phyloP scores from a whole-genome alignment of 306 rosid genomes.

The Vigna radiata region DNA sequence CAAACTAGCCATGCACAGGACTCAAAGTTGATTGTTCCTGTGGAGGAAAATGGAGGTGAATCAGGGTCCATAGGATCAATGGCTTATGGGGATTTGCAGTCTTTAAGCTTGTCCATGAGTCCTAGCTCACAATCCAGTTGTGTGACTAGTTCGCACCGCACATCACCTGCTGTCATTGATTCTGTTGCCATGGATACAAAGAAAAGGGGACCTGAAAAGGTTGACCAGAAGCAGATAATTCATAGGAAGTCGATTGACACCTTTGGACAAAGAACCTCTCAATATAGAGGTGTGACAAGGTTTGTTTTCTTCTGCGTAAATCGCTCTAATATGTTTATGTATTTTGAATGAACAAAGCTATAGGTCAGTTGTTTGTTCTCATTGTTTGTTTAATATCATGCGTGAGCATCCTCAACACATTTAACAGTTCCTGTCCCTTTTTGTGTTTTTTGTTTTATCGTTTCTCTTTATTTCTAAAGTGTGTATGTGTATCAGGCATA shows the following conservation, averaged over 20 bases:
- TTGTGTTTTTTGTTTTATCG: neutral
- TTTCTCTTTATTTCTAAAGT: conserved; percentile 33
- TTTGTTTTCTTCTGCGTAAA: conserved; percentile 37
- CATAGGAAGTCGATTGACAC: conserved; percentile 90
- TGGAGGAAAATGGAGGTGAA: conserved; percentile 65
- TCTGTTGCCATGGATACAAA: conserved; percentile 67
- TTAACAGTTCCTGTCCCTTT: neutral
- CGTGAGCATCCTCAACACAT: conserved; percentile 19
- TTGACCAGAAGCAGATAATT: conserved; percentile 73
- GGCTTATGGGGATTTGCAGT: conserved; percentile 72
- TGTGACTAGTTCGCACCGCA: conserved; percentile 65
- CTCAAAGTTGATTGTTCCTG: conserved; percentile 58
- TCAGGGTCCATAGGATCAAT: conserved; percentile 60
- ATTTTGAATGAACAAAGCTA: neutral
- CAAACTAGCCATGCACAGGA: conserved; percentile 45
- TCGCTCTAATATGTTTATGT: neutral
- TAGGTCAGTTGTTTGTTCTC: conserved; percentile 21
- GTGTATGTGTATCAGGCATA: conserved; percentile 65
- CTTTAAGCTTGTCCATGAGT: conserved; percentile 82
- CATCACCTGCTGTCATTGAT: conserved; percentile 57
- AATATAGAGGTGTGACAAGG: conserved; percentile 95
- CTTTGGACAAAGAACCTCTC: conserved; percentile 95
- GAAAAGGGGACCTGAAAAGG: conserved; percentile 73
- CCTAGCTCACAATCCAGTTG: conserved; percentile 89
- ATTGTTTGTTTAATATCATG: neutral